Percentiles rank a stretch among this genome's conserved stretches.
These are phyloP conservation scores for Biancaea sappan DNA, from an alignment of 306 rosid species.

Conservation along the genomic window DNA sequence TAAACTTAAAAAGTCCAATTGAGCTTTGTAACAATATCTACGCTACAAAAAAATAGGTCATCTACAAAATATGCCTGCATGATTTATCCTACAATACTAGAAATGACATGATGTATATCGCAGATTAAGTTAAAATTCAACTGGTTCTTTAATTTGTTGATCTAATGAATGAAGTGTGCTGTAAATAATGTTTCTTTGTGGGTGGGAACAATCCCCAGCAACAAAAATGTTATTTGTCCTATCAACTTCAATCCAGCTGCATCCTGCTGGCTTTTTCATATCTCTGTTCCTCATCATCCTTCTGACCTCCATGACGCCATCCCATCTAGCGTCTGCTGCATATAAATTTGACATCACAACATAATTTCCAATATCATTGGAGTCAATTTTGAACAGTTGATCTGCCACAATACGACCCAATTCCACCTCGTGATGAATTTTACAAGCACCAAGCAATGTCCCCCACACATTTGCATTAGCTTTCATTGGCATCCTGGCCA, in stretches of 20 bases:
- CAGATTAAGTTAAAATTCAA: slow-evolving; percentile 34
- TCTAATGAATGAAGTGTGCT: slow-evolving; percentile 45
- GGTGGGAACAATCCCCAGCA: slow-evolving; percentile 82
- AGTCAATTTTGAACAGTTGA: slow-evolving; percentile 61
- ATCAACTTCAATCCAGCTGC: slow-evolving; percentile 95
- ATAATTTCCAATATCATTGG: slow-evolving; percentile 72
- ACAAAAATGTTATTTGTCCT: slow-evolving; percentile 58
- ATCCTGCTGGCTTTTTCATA: slow-evolving; percentile 79
- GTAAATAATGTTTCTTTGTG: slow-evolving; percentile 67
- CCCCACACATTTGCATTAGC: slow-evolving; percentile 87
- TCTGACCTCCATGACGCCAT: slow-evolving; percentile 70
- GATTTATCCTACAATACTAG: slow-evolving; percentile 28
- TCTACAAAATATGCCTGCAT: not conserved
- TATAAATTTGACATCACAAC: slow-evolving; percentile 78
- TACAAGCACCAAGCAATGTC: slow-evolving; percentile 79
- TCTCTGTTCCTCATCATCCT: slow-evolving; percentile 67
- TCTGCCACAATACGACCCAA: slow-evolving; percentile 69
- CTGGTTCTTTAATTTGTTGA: slow-evolving; percentile 50
- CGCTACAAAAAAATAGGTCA: not conserved
- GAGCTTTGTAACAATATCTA: not conserved
- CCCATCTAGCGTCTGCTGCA: slow-evolving; percentile 88
- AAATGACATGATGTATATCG: slow-evolving; percentile 14
- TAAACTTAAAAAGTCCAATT: not conserved
- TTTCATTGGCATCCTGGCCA: slow-evolving; percentile 60
- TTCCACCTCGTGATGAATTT: slow-evolving; percentile 71